These are phyloP conservation scores for Cercospora beticola DNA, from an alignment of 2,329 filamentous ascomycete genomes.

Conservation along the genomic window DNA sequence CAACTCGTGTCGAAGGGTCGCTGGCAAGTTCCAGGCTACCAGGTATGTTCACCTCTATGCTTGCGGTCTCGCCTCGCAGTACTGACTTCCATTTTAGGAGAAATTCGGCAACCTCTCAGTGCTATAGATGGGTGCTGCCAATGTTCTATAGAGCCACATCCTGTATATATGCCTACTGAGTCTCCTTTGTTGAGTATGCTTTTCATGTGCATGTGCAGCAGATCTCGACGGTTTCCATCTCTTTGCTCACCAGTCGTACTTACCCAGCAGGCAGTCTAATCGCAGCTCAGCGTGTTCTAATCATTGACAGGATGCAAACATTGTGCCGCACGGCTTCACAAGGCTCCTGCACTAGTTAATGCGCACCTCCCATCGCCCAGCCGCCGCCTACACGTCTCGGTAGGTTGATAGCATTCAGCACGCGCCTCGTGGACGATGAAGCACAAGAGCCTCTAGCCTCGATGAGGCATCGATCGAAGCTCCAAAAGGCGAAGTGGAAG, in stretches of 20 bases:
- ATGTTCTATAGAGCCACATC: constrained; percentile 26
- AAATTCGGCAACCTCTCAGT: constrained; percentile 97
- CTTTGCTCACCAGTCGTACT: neutral
- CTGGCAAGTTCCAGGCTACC: constrained; percentile 98
- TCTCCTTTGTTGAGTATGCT: constrained; percentile 18
- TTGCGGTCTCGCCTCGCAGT: neutral
- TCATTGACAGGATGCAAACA: neutral
- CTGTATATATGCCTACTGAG: constrained; percentile 30
- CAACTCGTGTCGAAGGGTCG: constrained; percentile 95
- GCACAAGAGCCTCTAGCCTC: neutral
- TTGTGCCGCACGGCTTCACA: neutral
- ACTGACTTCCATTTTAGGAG: constrained; percentile 62
- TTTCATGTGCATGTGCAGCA: neutral
- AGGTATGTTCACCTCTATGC: constrained; percentile 62
- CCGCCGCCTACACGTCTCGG: neutral
- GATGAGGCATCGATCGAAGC: neutral
- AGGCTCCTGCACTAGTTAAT: neutral
- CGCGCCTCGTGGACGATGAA: neutral
- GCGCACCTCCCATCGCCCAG: neutral
- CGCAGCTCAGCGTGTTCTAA: too few species aligned
- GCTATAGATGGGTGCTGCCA: constrained; percentile 63
- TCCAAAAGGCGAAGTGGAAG: neutral
- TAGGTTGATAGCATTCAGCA: neutral
- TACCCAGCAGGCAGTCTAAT: neutral
- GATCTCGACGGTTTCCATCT: neutral